Percentiles rank a stretch among this genome's conserved stretches.
Conservation (phyloP, 2,329 filamentous ascomycete genomes). For the Aspergillus tanneri region DNA sequence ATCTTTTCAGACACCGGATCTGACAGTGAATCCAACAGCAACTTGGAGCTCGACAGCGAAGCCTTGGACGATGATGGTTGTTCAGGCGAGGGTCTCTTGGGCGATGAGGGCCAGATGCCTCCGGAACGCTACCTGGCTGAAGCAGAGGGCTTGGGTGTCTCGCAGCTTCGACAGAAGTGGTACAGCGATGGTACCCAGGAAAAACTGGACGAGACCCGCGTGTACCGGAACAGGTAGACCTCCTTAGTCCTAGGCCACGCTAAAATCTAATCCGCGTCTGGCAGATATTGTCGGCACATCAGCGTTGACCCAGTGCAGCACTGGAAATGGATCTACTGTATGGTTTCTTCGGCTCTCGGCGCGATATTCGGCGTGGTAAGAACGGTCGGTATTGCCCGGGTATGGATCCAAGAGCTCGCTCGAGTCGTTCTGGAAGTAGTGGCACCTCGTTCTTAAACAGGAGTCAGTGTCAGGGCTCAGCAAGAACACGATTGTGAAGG, state of each 20-base stretch:
- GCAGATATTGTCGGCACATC: not conserved
- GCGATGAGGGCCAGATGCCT: not conserved
- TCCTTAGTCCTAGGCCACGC: not conserved
- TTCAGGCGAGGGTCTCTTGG: not conserved
- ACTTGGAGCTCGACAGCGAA: not conserved
- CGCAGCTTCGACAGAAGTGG: not conserved
- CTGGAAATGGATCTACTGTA: not conserved
- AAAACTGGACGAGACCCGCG: not conserved
- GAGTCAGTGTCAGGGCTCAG: not conserved
- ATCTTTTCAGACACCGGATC: not conserved
- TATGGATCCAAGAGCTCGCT: conserved; percentile 1
- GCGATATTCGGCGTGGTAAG: not conserved
- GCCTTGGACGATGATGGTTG: not conserved
- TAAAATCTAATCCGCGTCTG: not conserved
- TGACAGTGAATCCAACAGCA: not conserved
- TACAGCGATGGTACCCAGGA: not conserved
- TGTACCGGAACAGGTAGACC: not conserved
- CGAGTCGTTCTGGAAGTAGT: not conserved
- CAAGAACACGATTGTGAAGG: not conserved
- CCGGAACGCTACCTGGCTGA: not conserved
- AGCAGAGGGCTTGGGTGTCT: not conserved
- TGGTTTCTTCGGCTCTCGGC: not conserved
- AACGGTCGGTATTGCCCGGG: not conserved
- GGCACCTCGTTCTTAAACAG: not conserved
- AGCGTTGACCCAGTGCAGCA: not conserved